phyloP scores from a whole-genome alignment of 441 rosid species.

The Cnidoscolus chayamansa region DNA sequence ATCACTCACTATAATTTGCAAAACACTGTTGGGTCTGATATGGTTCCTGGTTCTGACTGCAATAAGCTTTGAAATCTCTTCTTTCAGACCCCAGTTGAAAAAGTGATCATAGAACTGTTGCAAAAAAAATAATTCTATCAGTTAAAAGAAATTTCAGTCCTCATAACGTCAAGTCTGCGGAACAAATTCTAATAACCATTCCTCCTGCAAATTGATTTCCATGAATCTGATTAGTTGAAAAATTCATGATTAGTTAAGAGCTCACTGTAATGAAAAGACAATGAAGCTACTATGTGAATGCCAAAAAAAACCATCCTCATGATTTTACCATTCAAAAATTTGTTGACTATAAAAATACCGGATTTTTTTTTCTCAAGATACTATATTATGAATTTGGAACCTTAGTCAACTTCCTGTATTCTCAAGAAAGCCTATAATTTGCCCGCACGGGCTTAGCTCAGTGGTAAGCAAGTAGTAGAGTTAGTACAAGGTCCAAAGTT shows the following conservation, averaged over 20 bases:
- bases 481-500: too few species aligned
- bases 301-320: too few species aligned
- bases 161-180: not conserved
- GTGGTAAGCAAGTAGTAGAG: too few species aligned
- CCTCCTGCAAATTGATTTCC: not conserved
- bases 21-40: conserved; percentile 27
- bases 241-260: not conserved
- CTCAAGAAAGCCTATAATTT: not conserved
- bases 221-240: not conserved
- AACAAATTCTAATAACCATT: not conserved
- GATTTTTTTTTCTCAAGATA: too few species aligned
- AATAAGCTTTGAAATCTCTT: conserved; percentile 26
- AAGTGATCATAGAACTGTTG: conserved; percentile 65
- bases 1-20: conserved; percentile 16
- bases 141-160: not conserved
- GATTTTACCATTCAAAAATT: too few species aligned
- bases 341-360: too few species aligned
- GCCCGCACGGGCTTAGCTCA: too few species aligned
- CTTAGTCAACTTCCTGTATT: not conserved
- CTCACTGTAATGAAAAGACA: not conserved
- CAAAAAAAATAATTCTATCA: not conserved
- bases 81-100: conserved; percentile 59
- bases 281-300: not conserved
- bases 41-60: conserved; percentile 6
- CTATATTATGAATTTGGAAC: not conserved